Evolutionary conservation across 1,139 yeast species (phyloP).

Genomic region (Hyphopichia khmerensis): DNA sequence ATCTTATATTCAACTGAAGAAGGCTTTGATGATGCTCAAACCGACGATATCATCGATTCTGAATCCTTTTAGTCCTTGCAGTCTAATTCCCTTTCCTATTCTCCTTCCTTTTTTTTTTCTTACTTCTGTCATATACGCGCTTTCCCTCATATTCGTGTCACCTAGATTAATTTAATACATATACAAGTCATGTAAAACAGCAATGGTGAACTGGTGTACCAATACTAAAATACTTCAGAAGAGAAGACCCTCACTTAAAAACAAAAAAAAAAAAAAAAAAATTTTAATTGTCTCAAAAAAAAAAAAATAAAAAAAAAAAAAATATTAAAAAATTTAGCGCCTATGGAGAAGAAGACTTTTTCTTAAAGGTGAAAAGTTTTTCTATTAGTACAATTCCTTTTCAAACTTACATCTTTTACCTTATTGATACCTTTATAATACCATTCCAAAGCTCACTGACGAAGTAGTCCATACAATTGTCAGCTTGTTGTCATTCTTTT

Average conservation of each 20-base stretch:
- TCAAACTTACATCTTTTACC: not conserved
- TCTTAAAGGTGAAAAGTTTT: not conserved
- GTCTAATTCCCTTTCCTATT: too few species aligned
- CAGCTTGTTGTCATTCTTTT: too few species aligned
- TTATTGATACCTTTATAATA: too few species aligned
- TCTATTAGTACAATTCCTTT: too few species aligned
- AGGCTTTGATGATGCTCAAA: conserved; percentile 45
- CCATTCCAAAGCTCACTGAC: too few species aligned
- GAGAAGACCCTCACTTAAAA: not conserved
- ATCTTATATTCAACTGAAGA: conserved; percentile 81
- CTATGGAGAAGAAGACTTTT: not conserved
- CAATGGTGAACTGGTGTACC: not conserved
- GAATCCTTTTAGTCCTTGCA: conserved; percentile 10
- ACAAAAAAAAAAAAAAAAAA: not conserved
- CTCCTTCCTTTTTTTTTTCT: too few species aligned
- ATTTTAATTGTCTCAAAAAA: not conserved
- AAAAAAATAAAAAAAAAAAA: not conserved
- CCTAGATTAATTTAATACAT: too few species aligned
- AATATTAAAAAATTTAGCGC: not conserved
- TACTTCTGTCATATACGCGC: too few species aligned
- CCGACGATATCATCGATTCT: conserved; percentile 12
- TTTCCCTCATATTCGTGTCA: too few species aligned
- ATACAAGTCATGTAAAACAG: too few species aligned
- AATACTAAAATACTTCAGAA: not conserved
- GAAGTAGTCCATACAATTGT: too few species aligned